Evolutionary conservation across 345 rosid species (phyloP), one percentile per base, ranked within the genome.

Genomic region (Draba incana): DNA sequence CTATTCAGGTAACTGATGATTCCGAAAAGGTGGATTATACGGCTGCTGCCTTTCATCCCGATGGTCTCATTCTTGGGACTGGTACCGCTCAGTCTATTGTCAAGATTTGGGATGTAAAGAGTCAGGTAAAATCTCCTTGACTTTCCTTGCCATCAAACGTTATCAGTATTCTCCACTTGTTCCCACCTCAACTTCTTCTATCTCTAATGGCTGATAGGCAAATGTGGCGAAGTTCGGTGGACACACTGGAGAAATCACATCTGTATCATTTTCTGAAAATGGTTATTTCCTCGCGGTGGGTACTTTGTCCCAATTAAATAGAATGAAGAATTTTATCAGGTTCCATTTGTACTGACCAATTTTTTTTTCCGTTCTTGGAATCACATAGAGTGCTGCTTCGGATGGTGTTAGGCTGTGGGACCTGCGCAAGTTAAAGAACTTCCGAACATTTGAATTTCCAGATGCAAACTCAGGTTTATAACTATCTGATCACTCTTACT

Each of bases 391-490:
- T 64, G 90, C 99, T 46, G 99, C 98, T 8, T 68, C 59, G 65
- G 99, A 95, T 77, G 92, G 99, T 75, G 98, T 95, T 72, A 89
- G 88, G 84, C 72, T 92, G 77, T 95, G 98, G 99, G 99, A 95
- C 78, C 77, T 95, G 69, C 96, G 99, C 6, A 95, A 89, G 76
- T 81, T 95, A 83, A 95, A 81, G 84, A 95, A 92, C 76, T 95
- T 95, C 77, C 84, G 96, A 38, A 83, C 97, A 11, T 84, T 92
- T 61, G 82, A 82, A 25, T 80, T 79, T 66, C 57, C 84, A n/a
- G 73, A 86, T 55, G 85, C 98, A 71, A 95, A 85, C 78, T 95
- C 94, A 46, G 98, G 99, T 95, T 63, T 50, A 71, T 66, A 74
- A 41, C 52, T 49, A 46, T 10, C 57, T 52, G 31, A 41, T 46